Evolutionary conservation across 2,329 filamentous ascomycete genomes (phyloP), one percentile per base, ranked within the genome.

Genomic region (Paracoccidioides brasiliensis): DNA sequence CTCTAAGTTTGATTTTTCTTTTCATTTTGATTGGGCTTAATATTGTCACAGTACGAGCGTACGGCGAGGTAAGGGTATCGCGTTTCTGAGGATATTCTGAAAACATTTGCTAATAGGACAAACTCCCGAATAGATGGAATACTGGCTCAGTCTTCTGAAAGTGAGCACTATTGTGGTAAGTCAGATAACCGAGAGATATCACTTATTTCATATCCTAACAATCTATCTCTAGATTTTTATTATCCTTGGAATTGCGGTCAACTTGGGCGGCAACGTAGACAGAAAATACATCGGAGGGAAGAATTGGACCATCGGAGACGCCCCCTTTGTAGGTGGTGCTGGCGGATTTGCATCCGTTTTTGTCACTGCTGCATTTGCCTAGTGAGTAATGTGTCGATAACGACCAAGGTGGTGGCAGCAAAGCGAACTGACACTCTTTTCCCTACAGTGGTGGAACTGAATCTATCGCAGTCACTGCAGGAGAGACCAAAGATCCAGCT

Each of bases 281-380:
- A 73, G 78, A 53, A 68, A 71, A 49, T 83, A 83, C 58, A 80
- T 83, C 28, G 81, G 82, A 8, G 78, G 74, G 4, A 72, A 76
- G 57, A 75, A 81, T 62, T 85, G 80, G 77, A 72, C 78, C 56
- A 71, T 79, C 1, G 78, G 77, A 0, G 81, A 77, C 38, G 81
- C 81, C 1, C 82, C 82, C 0, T 85, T 85, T 61, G 81, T 84
- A 0, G 78, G 75, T 2, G 82, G 82, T 0, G 81, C 84, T 15
- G 81, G 81, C 42, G 81, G 82, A 0, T 84, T 85, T 60, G 81
- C 81, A 0, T 83, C 80, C 22, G 82, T 84, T 45, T 81, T 81
- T 59, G 78, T 82, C 10, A 81, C 78, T 0, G 79, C 79, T n/a
- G 76, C 72, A 55, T 84, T 85, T 64, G 80, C 82, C 32, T 83